A percentile compares a stretch with the other conserved stretches of the same genome.
Evolutionary conservation across 1,284 basidiomycete genomes (phyloP).

Genomic region (Amylostereum areolatum): DNA sequence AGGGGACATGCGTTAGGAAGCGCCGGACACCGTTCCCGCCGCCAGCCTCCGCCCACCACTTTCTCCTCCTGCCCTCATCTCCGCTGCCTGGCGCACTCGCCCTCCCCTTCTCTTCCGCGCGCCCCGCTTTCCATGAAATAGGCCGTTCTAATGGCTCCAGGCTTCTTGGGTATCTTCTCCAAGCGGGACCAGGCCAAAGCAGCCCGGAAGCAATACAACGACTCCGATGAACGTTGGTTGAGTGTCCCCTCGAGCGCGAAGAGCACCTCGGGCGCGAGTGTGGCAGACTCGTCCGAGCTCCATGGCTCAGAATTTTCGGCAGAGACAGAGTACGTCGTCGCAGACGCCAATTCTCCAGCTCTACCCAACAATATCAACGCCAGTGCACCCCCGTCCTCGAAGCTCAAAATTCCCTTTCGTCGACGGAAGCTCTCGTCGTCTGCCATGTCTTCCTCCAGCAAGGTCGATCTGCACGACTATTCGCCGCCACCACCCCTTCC

Average conservation of each 20-base stretch:
- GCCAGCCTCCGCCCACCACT: neutral
- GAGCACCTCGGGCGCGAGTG: constrained; percentile 3
- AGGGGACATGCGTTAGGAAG: too few relatives aligned
- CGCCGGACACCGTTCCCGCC: too few relatives aligned
- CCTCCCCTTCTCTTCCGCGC: too few relatives aligned
- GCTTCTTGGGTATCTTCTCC: constrained; percentile 26
- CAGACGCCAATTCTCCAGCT: constrained; percentile 14
- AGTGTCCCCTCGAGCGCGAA: constrained; percentile 14
- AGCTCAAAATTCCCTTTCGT: constrained; percentile 28
- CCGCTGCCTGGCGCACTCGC: constrained; percentile 1
- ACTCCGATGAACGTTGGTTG: constrained; percentile 11
- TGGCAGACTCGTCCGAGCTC: constrained; percentile 5
- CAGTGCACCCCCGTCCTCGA: constrained; percentile 24
- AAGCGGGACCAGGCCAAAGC: constrained; percentile 25
- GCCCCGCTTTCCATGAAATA: too few relatives aligned
- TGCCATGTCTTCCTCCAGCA: constrained; percentile 7
- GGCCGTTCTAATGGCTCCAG: constrained; percentile 14
- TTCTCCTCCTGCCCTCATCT: constrained; percentile 1
- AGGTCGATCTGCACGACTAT: constrained; percentile 15
- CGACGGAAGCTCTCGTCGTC: constrained; percentile 16
- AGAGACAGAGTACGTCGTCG: constrained; percentile 24
- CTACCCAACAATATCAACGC: constrained; percentile 18
- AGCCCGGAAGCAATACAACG: constrained; percentile 3
- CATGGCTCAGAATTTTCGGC: constrained; percentile 12
- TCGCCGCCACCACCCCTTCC: constrained; percentile 15